Evolutionary conservation across 768 basidiomycete genomes (phyloP), one percentile per base, ranked within the genome.

Genomic region (Candolleomyces eurysporus): DNA sequence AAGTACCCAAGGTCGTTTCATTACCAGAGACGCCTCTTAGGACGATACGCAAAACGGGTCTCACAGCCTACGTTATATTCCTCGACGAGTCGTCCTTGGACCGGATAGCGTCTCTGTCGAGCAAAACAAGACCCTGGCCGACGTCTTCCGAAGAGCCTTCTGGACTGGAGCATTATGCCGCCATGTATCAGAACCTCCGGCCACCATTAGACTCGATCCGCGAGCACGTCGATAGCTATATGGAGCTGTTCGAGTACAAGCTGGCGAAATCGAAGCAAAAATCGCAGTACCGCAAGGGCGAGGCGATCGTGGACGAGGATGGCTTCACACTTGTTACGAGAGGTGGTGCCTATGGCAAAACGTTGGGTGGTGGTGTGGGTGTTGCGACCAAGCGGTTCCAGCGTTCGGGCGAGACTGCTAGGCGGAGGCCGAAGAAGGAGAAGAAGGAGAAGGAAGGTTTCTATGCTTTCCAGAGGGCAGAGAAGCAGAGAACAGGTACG

Each of bases 311-410:
- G 48, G 95, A 98, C 71, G 94, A 91, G 62, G 95, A 98, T 63
- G 95, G 95, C 2, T 98, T 96, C 72, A 96, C 94, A 11, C 84
- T 98, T 13, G 95, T 98, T 40, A 91, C 89, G n/a, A 82, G 95
- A 42, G 92, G 94, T 5, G 95, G 95, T 13, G 89, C 90, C 21
- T 95, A 95, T 67, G 94, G 95, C 5, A 81, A 92, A 69, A 92
- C 92, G 1, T 77, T 94, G 5, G 94, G 94, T 31, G 93, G 94
- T 14, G 94, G 92, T 0, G 78, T 82, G 72, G 84, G 72, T 73
- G 71, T 83, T 75, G 76, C 86, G 74, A 74, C 86, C 71, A 91
- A 90, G 72, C 75, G 76, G 76, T 72, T 87, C 80, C 78, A 92
- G 80, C 76, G 87, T 80, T 78, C 78, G 67, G 73, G 87, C 71